Percentiles rank a stretch among this genome's conserved stretches.
phyloP scores from a whole-genome alignment of 306 rosid species.

The Cucumis hystrix region DNA sequence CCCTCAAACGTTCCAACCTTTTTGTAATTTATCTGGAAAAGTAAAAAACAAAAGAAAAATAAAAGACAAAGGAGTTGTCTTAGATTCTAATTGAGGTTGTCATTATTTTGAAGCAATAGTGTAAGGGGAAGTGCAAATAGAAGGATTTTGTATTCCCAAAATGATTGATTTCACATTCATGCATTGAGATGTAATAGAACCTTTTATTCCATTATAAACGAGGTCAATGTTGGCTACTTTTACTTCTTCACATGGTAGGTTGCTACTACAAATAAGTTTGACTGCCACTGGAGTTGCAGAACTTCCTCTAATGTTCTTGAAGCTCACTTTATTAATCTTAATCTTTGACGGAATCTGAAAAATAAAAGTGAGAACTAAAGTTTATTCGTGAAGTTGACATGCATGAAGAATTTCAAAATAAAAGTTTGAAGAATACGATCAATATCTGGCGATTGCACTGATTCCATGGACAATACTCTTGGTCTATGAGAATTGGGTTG shows the following conservation, averaged over 20 bases:
- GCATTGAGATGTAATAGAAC: too few relatives aligned
- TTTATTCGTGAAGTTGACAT: neutral
- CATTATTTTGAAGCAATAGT: too few relatives aligned
- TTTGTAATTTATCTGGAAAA: too few relatives aligned
- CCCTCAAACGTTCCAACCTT: too few relatives aligned
- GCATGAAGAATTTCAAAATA: neutral
- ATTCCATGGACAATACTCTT: neutral
- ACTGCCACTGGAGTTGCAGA: neutral
- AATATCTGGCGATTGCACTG: constrained; percentile 20
- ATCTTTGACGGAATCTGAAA: constrained; percentile 23
- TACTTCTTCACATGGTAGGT: constrained; percentile 27
- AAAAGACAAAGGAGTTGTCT: too few relatives aligned
- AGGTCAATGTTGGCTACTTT: neutral
- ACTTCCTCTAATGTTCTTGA: constrained; percentile 30
- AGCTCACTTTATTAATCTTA: constrained; percentile 32
- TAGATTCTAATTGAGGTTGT: too few relatives aligned
- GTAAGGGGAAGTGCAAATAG: too few relatives aligned
- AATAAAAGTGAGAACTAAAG: too few relatives aligned
- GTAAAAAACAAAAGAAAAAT: too few relatives aligned
- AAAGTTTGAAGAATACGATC: neutral
- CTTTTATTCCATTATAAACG: too few relatives aligned
- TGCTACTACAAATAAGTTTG: constrained; percentile 3
- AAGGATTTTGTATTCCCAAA: too few relatives aligned
- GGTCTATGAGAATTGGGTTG: constrained; percentile 5
- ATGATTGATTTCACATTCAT: too few relatives aligned